Conservation (phyloP, 1,139 yeast species). For the Pichia sp. region DNA sequence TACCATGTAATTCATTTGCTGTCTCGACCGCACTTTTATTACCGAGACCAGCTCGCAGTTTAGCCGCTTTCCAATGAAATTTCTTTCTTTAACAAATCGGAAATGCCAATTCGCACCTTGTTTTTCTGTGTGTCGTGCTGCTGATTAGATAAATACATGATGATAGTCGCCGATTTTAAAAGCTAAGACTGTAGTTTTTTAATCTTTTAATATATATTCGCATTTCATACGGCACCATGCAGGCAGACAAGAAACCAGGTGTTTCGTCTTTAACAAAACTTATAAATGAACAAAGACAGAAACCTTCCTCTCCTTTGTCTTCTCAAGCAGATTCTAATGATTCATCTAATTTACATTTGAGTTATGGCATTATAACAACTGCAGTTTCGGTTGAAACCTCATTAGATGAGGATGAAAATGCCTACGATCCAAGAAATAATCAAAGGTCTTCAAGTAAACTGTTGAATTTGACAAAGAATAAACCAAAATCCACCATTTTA, state of each 20-base stretch:
- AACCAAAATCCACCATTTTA: conserved; percentile 4
- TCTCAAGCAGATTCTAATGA: conserved; percentile 13
- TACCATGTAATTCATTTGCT: neutral
- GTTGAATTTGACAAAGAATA: neutral
- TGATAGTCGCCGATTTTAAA: neutral
- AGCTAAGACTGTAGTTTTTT: neutral
- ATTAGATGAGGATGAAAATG: conserved; percentile 20
- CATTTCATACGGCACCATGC: neutral
- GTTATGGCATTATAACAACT: conserved; percentile 26
- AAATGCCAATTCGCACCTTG: neutral
- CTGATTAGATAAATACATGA: neutral
- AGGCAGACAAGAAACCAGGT: neutral
- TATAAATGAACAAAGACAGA: conserved; percentile 26
- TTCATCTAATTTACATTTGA: conserved; percentile 3
- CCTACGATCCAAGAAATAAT: conserved; percentile 17
- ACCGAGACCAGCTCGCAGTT: neutral
- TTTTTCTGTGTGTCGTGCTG: neutral
- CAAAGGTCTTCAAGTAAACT: neutral
- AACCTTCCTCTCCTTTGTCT: conserved; percentile 13
- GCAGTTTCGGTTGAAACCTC: conserved; percentile 29
- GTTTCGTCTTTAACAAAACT: conserved; percentile 30
- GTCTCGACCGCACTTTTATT: neutral
- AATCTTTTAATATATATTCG: neutral
- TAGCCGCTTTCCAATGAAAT: neutral
- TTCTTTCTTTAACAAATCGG: neutral